phyloP scores from a whole-genome alignment of 257 asterid genomes.

The Solanum pinnatisectum region DNA sequence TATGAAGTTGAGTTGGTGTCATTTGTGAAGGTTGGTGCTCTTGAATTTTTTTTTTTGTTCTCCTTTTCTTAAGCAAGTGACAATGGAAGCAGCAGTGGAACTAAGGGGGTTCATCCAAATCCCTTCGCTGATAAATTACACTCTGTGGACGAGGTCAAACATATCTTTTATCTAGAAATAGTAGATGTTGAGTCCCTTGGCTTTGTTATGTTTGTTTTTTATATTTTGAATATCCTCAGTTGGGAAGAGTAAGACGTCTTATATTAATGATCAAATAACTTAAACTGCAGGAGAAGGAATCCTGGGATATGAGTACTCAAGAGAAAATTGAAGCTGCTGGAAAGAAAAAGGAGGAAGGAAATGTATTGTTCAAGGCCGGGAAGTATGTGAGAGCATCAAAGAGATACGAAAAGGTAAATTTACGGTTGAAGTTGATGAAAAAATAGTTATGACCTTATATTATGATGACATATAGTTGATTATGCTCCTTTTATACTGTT shows the following conservation, averaged over 20 bases:
- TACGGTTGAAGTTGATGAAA: neutral
- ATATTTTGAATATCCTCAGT: neutral
- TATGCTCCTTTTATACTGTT: neutral
- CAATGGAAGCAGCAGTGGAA: neutral
- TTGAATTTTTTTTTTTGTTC: neutral
- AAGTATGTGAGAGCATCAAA: conserved; percentile 46
- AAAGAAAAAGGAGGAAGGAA: conserved; percentile 55
- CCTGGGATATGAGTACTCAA: conserved; percentile 49
- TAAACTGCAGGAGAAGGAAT: conserved; percentile 44
- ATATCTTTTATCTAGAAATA: neutral
- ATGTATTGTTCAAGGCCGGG: conserved; percentile 38
- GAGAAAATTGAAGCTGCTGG: conserved; percentile 46
- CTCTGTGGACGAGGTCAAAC: fast-evolving
- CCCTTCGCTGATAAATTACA: neutral
- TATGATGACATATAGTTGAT: neutral
- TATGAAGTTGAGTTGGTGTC: conserved; percentile 51
- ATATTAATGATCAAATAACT: neutral
- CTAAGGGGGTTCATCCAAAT: neutral
- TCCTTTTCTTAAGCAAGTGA: neutral
- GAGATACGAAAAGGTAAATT: conserved; percentile 42
- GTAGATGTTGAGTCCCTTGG: neutral
- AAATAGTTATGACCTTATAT: neutral
- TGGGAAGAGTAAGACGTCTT: neutral
- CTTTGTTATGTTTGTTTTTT: neutral
- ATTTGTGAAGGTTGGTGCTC: conserved; percentile 38